Percentiles rank a stretch among this genome's conserved stretches.
Conservation (phyloP, 306 rosid genomes). For the Mimosa pudica region DNA sequence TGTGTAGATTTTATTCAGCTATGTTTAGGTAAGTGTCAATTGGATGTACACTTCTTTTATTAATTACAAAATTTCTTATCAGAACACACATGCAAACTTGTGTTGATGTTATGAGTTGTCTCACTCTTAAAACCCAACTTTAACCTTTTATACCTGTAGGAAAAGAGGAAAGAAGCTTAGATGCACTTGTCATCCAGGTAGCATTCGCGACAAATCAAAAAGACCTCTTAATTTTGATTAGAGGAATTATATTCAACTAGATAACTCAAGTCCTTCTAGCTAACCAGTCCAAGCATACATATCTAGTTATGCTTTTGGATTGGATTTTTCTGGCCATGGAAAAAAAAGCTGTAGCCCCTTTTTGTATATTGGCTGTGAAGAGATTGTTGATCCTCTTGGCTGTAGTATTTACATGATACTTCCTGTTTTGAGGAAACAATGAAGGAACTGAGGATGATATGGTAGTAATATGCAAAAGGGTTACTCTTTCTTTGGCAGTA, state of each 20-base stretch:
- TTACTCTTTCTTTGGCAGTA: neutral
- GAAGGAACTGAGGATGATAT: neutral
- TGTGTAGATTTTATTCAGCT: constrained; percentile 33
- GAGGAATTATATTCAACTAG: neutral
- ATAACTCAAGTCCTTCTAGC: neutral
- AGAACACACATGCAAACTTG: neutral
- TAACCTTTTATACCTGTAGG: neutral
- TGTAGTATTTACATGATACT: neutral
- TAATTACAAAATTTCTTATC: neutral
- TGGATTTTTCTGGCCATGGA: neutral
- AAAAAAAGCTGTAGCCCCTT: neutral
- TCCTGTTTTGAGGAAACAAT: neutral
- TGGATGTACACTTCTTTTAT: neutral
- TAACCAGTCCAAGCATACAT: neutral
- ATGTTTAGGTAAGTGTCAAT: constrained; percentile 38
- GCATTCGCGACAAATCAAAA: neutral
- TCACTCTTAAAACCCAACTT: neutral
- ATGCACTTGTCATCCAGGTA: neutral
- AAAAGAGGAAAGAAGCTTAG: constrained; percentile 16
- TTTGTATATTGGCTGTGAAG: constrained; percentile 2
- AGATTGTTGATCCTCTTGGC: neutral
- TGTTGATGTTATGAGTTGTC: neutral
- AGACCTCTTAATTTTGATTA: neutral
- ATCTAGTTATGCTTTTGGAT: neutral
- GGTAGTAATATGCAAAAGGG: neutral